A percentile compares a stretch with the other conserved stretches of the same genome.
These are phyloP conservation scores for Nakazawaea anatomiae DNA, from an alignment of 805 yeast species.

Conservation along the genomic window DNA sequence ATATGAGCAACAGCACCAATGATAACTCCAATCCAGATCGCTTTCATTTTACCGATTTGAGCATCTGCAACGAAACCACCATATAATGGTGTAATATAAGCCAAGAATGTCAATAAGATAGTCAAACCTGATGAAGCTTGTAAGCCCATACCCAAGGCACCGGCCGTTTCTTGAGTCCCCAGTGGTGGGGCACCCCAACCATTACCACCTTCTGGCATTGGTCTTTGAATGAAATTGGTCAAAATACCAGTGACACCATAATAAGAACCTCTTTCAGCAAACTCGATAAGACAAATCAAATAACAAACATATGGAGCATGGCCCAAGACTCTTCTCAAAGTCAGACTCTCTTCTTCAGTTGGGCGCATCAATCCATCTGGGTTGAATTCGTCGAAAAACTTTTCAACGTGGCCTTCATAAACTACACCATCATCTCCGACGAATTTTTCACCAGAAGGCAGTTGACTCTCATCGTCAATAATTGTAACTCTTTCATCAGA, in stretches of 20 bases:
- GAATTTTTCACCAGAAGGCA: background rate
- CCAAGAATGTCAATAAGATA: slow-evolving; percentile 39
- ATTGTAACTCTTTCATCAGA: background rate
- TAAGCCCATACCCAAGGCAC: slow-evolving; percentile 44
- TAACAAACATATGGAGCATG: slow-evolving; percentile 42
- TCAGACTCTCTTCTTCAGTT: slow-evolving; percentile 23
- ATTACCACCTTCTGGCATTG: slow-evolving; percentile 42
- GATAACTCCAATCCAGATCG: slow-evolving; percentile 44
- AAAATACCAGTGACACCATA: slow-evolving; percentile 40
- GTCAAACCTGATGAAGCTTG: slow-evolving; percentile 42
- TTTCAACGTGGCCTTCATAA: slow-evolving; percentile 6
- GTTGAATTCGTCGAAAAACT: slow-evolving; percentile 23
- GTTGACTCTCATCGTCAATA: slow-evolving; percentile 1
- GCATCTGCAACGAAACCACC: slow-evolving; percentile 52
- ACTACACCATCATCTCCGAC: slow-evolving; percentile 8
- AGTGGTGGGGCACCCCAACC: slow-evolving; percentile 36
- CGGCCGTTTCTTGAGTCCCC: slow-evolving; percentile 33
- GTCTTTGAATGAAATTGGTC: slow-evolving; percentile 44
- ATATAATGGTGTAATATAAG: slow-evolving; percentile 43
- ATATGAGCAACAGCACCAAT: slow-evolving; percentile 42
- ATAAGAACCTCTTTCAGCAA: slow-evolving; percentile 52
- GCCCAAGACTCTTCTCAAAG: slow-evolving; percentile 34
- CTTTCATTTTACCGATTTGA: slow-evolving; percentile 37
- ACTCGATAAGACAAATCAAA: slow-evolving; percentile 43
- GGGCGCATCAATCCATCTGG: slow-evolving; percentile 22